Evolutionary conservation across 2,329 filamentous ascomycete genomes (phyloP), one percentile per base, ranked within the genome.

Genomic region (Alternaria sp.): DNA sequence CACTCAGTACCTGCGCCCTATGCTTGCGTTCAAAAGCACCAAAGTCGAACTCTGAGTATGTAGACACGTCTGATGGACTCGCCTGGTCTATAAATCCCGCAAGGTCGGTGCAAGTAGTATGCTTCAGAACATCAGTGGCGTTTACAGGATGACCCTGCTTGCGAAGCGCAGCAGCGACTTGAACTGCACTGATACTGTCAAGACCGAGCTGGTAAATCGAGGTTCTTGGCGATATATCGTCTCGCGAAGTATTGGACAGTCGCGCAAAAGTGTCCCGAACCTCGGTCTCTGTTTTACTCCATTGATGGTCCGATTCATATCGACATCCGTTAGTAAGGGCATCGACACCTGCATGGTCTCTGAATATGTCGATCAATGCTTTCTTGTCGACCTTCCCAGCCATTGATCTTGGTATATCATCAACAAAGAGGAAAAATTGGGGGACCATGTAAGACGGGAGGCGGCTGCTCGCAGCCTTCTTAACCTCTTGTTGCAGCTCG

Each of bases 181-280:
- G 93, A 16, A 87, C 84, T 0, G 93, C 91, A 61, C 91, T 94
- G 70, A 98, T 95, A 74, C 94, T 97, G 77, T 97, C 94, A 4
- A 97, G 81, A 0, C 94, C 94, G n/a, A 97, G 86, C 59, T 91
- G 88, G 69, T 94, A 96, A 49, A 98, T 92, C 0, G 91, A 93
- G 0, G 88, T 92, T 9, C 85, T 74, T 12, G 83, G 83, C 4
- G 74, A 70, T 47, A 97, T 89, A 0, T 79, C 80, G 0, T 81
- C 69, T 2, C 74, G 57, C 0, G 85, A 74, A 5, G 85, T 77
- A 2, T 82, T 80, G 0, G 90, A 88, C 24, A 95, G 82, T 7
- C 79, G 79, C 0, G 87, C 83, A 18, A 94, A 76, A 0, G 88
- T 81, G 0, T 82, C 71, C 5, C 88, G 85, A 38, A 93, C 81